Conservation (phyloP, 305 asterid species). For the Fraxinus xanthoxyloides region DNA sequence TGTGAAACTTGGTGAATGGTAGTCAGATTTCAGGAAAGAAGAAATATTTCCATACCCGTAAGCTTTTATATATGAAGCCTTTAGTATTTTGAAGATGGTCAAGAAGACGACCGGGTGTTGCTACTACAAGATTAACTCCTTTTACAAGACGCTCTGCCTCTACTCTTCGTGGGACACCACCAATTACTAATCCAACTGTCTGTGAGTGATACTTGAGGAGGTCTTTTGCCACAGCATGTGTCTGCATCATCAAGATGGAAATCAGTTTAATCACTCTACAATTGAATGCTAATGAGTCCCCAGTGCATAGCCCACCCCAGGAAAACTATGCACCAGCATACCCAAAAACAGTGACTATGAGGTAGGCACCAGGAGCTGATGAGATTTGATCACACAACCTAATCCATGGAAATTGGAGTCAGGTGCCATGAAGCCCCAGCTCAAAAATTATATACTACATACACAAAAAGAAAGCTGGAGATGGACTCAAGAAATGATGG, state of each 20-base stretch:
- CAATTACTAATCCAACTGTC: conserved; percentile 75
- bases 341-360: not conserved
- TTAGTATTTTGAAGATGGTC: conserved; percentile 92
- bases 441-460: not conserved
- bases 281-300: not conserved
- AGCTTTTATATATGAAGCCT: conserved; percentile 75
- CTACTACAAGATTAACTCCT: conserved; percentile 78
- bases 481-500: not conserved
- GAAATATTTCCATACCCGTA: conserved; percentile 47
- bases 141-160: conserved; percentile 84
- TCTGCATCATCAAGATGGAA: conserved; percentile 38
- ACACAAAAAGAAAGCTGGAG: not conserved
- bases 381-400: not conserved
- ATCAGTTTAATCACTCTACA: conserved; percentile 17
- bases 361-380: not conserved
- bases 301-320: conserved; percentile 6
- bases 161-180: conserved; percentile 71
- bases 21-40: not conserved
- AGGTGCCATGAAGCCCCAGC: not conserved
- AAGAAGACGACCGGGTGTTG: conserved; percentile 97
- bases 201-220: conserved; percentile 87
- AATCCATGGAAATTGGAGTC: not conserved
- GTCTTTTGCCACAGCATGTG: conserved; percentile 84
- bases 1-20: not conserved
- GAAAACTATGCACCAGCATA: not conserved